Base-by-base conservation (phyloP, 768 basidiomycete species). In the Hemileccinum rubropunctum region DNA sequence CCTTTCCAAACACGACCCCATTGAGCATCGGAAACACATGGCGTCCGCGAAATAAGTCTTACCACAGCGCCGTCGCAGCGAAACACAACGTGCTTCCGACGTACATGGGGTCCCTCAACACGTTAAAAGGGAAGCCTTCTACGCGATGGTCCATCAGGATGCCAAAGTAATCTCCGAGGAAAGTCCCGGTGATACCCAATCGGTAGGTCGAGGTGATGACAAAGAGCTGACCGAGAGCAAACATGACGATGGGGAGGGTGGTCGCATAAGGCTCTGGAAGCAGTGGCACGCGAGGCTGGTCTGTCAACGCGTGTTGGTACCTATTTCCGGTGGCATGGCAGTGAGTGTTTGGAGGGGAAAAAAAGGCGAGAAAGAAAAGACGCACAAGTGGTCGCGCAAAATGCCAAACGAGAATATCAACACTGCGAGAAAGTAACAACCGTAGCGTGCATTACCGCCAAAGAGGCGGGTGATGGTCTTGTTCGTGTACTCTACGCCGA, bases 101-200 rank as follows among this genome's bases (percentile, higher is more conserved):
- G 64, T 99, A 98, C 95, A 99, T 99, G 0, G 95, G 95, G 67
- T 97, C 87, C 17, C 81, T 76, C 36, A 95, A 76, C 41, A 97
- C 79, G 65, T 95, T 95, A 78, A 98, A 99, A 0, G 95, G 95
- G 76, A 99, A 99, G 66, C 89, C 87, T 61, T 93, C 87, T n/a
- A 98, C 94, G 45, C 90, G 77, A 52, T 85, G 76, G 61, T 91
- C 84, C 92, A 88, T 93, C 55, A 90, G 70, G 52, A 91, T 89
- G 4, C 88, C 90, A 57, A 92, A 91, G 63, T 91, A 91, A 63
- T 88, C 88, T 1, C 73, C 88, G 40, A 91, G 75, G 75, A 94
- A 97, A 2, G 93, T 97, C 33, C 95, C 95, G 3, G 95, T 98
- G 59, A 98, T 72, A 2, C 95, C 95, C 6, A 99, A 72, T 0